Evolutionary conservation across 2,329 filamentous ascomycete species (phyloP).

Genomic region (Ophiocordyceps sinensis): DNA sequence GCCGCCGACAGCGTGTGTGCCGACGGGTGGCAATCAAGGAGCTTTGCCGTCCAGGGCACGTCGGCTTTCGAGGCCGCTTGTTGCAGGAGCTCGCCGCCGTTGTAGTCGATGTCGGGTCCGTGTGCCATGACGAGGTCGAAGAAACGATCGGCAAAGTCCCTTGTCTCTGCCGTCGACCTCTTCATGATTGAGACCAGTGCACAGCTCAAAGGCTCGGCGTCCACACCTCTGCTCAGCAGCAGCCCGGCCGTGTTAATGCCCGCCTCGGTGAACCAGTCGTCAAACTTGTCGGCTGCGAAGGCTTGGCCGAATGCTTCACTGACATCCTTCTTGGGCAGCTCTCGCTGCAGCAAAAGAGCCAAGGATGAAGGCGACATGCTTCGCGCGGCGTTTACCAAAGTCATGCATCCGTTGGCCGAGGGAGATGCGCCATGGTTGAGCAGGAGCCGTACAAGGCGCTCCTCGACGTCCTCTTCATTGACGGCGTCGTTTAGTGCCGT

Average conservation of each 20-base stretch:
- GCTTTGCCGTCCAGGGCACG: conserved; percentile 29
- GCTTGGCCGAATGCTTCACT: conserved; percentile 28
- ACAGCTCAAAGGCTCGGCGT: conserved; percentile 28
- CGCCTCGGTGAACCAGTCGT: conserved; percentile 29
- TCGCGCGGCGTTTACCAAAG: conserved; percentile 33
- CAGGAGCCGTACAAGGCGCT: conserved; percentile 30
- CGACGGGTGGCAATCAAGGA: conserved; percentile 35
- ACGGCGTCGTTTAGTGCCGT: conserved; percentile 34
- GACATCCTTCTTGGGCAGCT: conserved; percentile 27
- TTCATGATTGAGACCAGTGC: conserved; percentile 32
- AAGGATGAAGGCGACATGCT: conserved; percentile 23
- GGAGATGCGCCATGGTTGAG: conserved; percentile 38
- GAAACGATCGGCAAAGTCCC: conserved; percentile 28
- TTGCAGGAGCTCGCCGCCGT: conserved; percentile 38
- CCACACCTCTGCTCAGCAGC: conserved; percentile 33
- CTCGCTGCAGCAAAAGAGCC: conserved; percentile 24
- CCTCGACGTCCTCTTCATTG: conserved; percentile 36
- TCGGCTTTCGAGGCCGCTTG: conserved; percentile 38
- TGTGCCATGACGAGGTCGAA: conserved; percentile 23
- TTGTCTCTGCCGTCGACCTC: conserved; percentile 21
- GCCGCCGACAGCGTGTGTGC: conserved; percentile 34
- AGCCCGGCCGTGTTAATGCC: conserved; percentile 32
- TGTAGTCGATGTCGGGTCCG: conserved; percentile 32
- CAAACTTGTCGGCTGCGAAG: conserved; percentile 25
- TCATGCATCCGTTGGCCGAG: conserved; percentile 34